These are phyloP conservation scores for Fusarium chuoi DNA, from an alignment of 2,329 filamentous ascomycete genomes.

Conservation along the genomic window DNA sequence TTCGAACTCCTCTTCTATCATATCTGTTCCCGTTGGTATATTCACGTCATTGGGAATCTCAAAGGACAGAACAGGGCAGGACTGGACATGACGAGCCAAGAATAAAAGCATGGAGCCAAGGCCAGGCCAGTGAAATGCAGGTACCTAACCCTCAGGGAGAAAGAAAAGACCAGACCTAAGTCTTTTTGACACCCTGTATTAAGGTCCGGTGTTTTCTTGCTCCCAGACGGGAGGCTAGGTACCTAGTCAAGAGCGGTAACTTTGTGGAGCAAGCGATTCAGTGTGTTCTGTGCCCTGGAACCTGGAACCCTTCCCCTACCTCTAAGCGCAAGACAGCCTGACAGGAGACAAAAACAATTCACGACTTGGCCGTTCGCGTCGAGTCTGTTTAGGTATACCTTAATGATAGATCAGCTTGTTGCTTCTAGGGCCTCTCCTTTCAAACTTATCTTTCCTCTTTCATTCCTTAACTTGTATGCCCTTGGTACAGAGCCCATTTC, in stretches of 20 bases:
- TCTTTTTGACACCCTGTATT: no score
- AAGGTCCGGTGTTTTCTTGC: no score
- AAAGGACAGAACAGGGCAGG: background rate
- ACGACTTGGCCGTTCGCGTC: background rate
- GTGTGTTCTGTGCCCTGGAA: constrained; percentile 10
- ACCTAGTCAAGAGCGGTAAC: background rate
- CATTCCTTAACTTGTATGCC: background rate
- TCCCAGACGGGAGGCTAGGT: no score
- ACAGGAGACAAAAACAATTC: constrained; percentile 4
- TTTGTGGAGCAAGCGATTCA: constrained; percentile 17
- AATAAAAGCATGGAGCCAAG: constrained; percentile 18
- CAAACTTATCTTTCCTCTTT: background rate
- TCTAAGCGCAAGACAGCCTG: background rate
- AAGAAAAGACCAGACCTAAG: no score
- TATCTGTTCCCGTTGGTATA: background rate
- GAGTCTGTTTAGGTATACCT: background rate
- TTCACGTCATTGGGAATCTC: background rate
- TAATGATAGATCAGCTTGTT: background rate
- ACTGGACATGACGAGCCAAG: constrained; percentile 1
- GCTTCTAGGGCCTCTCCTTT: background rate
- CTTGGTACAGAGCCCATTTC: background rate
- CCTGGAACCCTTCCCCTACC: background rate
- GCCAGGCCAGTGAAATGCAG: background rate
- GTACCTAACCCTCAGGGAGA: no score
- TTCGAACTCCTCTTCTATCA: background rate